These are phyloP conservation scores for Hypholoma fasciculare DNA, from an alignment of 768 basidiomycete genomes.

Conservation along the genomic window DNA sequence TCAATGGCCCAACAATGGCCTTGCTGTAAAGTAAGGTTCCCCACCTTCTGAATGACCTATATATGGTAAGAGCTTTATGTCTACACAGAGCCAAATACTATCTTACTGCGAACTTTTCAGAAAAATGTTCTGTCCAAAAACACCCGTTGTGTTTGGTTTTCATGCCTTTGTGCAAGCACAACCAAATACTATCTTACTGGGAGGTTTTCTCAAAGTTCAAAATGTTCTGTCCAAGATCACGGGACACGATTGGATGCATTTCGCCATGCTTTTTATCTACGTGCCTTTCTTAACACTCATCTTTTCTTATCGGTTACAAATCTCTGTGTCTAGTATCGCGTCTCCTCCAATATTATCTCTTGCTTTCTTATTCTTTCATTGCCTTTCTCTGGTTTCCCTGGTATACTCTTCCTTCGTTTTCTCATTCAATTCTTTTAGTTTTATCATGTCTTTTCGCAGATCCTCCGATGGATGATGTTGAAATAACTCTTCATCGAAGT, in stretches of 20 bases:
- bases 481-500: slow-evolving; percentile 9
- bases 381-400: background rate
- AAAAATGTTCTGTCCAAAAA: background rate
- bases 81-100: background rate
- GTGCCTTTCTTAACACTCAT: too few relatives aligned
- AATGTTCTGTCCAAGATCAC: background rate
- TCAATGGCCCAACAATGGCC: too few relatives aligned
- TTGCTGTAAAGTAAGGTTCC: background rate
- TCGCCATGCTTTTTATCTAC: background rate
- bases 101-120: background rate
- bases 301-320: background rate
- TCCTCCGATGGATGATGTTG: slow-evolving; percentile 6
- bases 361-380: background rate
- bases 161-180: background rate
- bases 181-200: background rate
- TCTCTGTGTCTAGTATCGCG: background rate
- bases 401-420: background rate
- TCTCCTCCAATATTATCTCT: background rate
- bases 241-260: background rate
- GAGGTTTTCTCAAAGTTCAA: background rate
- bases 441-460: slow-evolving; percentile 2
- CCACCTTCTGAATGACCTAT: background rate
- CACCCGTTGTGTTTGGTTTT: background rate
- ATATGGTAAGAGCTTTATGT: background rate
- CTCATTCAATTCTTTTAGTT: slow-evolving; percentile 1